phyloP scores from a whole-genome alignment of 2,329 filamentous ascomycete species.

The Leptoxyphium fumago region DNA sequence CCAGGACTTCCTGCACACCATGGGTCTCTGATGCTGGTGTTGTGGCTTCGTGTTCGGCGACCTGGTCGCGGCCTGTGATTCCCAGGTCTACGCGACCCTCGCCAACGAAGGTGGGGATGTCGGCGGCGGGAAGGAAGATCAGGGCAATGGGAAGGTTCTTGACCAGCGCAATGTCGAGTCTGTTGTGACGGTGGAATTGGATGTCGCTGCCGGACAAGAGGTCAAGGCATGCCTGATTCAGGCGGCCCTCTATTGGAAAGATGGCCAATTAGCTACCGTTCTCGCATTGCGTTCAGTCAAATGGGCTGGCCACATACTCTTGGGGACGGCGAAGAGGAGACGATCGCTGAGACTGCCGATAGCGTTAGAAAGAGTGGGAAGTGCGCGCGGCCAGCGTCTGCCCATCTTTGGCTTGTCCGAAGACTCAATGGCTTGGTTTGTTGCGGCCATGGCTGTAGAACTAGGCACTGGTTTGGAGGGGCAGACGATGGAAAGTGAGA shows the following conservation, averaged over 20 bases:
- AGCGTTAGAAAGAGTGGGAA: conserved; percentile 24
- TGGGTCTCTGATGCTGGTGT: conserved; percentile 33
- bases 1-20: conserved; percentile 73
- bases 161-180: conserved; percentile 92
- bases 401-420: background rate
- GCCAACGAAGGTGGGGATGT: conserved; percentile 94
- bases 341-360: conserved; percentile 68
- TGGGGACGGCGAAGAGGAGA: conserved; percentile 91
- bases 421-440: background rate
- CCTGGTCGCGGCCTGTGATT: conserved; percentile 87
- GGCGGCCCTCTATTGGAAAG: conserved; percentile 59
- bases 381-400: conserved; percentile 13
- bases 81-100: conserved; percentile 87
- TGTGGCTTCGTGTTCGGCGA: conserved; percentile 58
- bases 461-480: background rate
- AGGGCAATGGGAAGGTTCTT: conserved; percentile 94
- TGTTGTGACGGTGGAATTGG: conserved; percentile 86
- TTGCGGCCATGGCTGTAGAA: background rate
- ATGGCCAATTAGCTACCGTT: background rate
- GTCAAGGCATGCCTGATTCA: conserved; percentile 77
- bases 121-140: conserved; percentile 89
- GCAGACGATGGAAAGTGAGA: background rate
- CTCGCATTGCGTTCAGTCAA: conserved; percentile 8
- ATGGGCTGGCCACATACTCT: conserved; percentile 52
- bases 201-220: conserved; percentile 89